These are phyloP conservation scores for Wickerhamomyces strasburgensis DNA, from an alignment of 805 yeast genomes.

Conservation along the genomic window DNA sequence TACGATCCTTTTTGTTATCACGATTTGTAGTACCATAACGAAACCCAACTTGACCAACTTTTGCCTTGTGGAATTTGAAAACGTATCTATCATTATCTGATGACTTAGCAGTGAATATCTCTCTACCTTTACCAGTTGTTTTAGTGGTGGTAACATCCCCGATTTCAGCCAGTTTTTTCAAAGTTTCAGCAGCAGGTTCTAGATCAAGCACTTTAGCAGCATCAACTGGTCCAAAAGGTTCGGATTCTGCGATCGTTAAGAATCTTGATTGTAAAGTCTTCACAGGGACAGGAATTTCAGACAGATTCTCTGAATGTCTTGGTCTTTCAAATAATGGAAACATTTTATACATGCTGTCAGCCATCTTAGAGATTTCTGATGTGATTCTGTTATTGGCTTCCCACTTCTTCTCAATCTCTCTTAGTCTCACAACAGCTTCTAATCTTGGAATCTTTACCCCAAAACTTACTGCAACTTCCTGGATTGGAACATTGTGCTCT, in stretches of 20 bases:
- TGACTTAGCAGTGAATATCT: constrained; percentile 44
- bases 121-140: constrained; percentile 24
- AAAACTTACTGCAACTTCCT: constrained; percentile 70
- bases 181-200: constrained; percentile 81
- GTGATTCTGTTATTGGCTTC: constrained; percentile 45
- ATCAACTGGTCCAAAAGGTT: constrained; percentile 93
- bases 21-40: constrained; percentile 89
- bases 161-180: constrained; percentile 59
- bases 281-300: constrained; percentile 91
- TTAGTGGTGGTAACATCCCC: constrained; percentile 41
- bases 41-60: constrained; percentile 81
- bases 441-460: constrained; percentile 82
- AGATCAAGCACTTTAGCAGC: constrained; percentile 81
- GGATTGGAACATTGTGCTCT: constrained; percentile 51
- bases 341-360: constrained; percentile 64
- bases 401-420: constrained; percentile 61
- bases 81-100: constrained; percentile 48
- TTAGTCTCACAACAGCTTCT: constrained; percentile 77
- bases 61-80: constrained; percentile 72
- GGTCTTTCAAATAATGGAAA: constrained; percentile 65
- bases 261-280: constrained; percentile 79
- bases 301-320: constrained; percentile 60
- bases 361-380: constrained; percentile 54
- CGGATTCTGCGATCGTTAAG: constrained; percentile 86
- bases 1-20: constrained; percentile 83